These are phyloP conservation scores for Murraya koenigii DNA, from an alignment of 345 rosid species.

Conservation along the genomic window DNA sequence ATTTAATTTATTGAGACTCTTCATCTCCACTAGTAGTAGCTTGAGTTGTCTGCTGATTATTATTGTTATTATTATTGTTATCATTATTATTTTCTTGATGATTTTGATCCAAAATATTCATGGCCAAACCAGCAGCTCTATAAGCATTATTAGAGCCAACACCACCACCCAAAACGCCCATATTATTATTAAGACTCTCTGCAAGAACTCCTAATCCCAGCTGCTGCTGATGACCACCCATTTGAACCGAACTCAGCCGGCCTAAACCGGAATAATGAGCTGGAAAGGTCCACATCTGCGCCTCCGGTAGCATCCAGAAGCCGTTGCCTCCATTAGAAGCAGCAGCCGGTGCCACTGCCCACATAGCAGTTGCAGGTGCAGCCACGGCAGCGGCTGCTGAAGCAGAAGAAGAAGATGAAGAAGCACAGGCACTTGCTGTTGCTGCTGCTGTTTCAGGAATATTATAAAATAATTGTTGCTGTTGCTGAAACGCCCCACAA, in stretches of 20 bases:
- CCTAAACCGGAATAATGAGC: conserved; percentile 21
- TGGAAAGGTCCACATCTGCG: conserved; percentile 52
- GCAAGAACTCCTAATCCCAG: conserved; percentile 26
- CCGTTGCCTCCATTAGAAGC: background rate
- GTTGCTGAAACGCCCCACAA: conserved; percentile 23
- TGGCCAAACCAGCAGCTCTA: conserved; percentile 35
- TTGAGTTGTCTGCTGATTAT: conserved; percentile 17
- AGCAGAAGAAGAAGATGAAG: conserved; percentile 26
- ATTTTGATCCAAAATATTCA: conserved; percentile 35
- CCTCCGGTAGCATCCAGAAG: conserved; percentile 11
- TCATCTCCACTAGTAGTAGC: conserved; percentile 33
- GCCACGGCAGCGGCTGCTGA: background rate
- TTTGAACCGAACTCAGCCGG: conserved; percentile 34
- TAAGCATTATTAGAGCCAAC: background rate
- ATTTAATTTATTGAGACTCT: conserved; percentile 19
- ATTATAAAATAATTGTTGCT: conserved; percentile 28
- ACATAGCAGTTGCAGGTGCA: conserved; percentile 7
- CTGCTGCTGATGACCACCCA: conserved; percentile 34
- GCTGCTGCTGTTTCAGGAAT: background rate
- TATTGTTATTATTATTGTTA: conserved; percentile 10
- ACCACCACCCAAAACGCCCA: conserved; percentile 29
- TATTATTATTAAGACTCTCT: conserved; percentile 19
- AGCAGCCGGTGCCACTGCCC: conserved; percentile 11
- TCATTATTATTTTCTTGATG: conserved; percentile 13
- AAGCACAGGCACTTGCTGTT: conserved; percentile 11